Evolutionary conservation across 164 flowering plant genomes (phyloP), one percentile per base, ranked within the genome.

Genomic region (Macadamia integrifolia): DNA sequence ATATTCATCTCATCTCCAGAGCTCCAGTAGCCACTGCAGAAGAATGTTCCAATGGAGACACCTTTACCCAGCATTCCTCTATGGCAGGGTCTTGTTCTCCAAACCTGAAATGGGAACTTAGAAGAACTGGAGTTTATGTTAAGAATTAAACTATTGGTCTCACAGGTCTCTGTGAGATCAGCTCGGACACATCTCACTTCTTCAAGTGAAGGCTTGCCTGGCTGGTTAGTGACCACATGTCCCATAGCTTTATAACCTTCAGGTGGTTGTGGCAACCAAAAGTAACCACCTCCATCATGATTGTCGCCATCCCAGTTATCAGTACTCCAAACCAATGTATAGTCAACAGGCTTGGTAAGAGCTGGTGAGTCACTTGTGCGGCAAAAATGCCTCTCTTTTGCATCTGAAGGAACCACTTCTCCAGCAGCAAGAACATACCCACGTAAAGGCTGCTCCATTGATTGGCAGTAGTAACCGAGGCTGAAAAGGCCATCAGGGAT

Each of bases 211-310:
- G 97, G 98, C 72, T 83, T 86, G 7, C 76, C 75, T 5, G 89
- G 82, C 17, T 69, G 74, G 60, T 78, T 72, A 32, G 91, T 91
- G 61, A 90, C 97, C 49, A 94, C 73, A 75, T 71, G 86, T 0
- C 98, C 97, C 74, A 87, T 59, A 6, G 97, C 76, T 79, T 81
- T 85, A 66, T 88, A 94, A 50, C 93, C 93, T 28, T 84, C 81
- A 3, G 97, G 93, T 32, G 98, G 84, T 64, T 79, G 75, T 23
- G 98, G 98, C 14, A 85, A 60, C 98, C 98, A 93, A 75, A 93
- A 78, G 77, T 80, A 86, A 71, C 88, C 91, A 73, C 72, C 66
- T 6, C 71, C 84, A 62, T 74, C 77, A 62, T 66, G 72, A 28
- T 49, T 66, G 30, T 78, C 87, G 50, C 80, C 86, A 44, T 62